Base-by-base conservation (phyloP, 78 protist species). In the Dictyostelium purpureum region DNA sequence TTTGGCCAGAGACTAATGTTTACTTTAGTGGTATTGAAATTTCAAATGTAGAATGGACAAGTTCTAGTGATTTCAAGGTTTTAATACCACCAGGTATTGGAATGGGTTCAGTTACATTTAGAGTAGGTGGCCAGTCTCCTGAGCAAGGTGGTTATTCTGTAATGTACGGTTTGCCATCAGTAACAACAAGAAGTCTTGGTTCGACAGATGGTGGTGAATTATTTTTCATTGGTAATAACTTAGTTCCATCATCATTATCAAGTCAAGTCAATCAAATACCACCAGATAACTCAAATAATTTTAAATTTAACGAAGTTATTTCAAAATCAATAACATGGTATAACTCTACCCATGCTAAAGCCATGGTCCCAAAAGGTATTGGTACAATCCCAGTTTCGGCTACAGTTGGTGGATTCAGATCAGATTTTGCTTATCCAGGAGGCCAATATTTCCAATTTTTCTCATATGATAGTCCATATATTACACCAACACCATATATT, bases 201-300 rank as follows among this genome's bases (percentile, higher is more conserved):
- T 57, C n/a, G 37, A 76, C 82, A 3, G 82, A 76, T 76, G 87
- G 87, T 24, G 74, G 73, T 6, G 38, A 61, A 78, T 4, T 63
- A 10, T 42, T 69, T 16, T 4, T 78, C 7, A 35, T 5, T n/a
- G 87, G 87, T 43, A 4, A 10, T 12, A 78, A 78, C 70, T 61
- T 78, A 43, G 56, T 78, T 24, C 87, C 87, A 37, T 28, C 2
- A 4, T 56, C 66, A 0, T 26, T 56, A 19, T 28, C 66, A 56
- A 35, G 6, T 26, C 35, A 56, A 56, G 26, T 56, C 10, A 56
- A 56, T 26, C 33, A 24, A 56, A 3, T 26, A 52, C 21, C 21
- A 52, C 16, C 21, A 3, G 61, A 26, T 52, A 21, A 21, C 5
- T 26, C 61, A 52, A 2, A 52, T 21, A 21, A 21, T 0, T 0